Evolutionary conservation across 495 filamentous ascomycete species (phyloP).

Genomic region (Neurospora cerealis): DNA sequence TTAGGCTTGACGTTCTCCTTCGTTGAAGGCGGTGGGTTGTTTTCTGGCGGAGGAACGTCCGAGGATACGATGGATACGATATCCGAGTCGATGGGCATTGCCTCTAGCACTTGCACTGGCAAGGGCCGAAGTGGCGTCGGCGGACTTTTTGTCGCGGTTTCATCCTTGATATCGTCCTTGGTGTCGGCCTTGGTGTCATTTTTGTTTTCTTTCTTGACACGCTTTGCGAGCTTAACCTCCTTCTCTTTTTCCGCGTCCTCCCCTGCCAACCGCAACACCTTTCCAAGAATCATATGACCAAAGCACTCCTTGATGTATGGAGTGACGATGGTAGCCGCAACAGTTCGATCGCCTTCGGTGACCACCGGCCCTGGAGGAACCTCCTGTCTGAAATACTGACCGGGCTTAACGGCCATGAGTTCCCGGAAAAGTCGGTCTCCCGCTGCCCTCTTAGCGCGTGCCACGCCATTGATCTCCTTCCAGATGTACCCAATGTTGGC

Average conservation of each 20-base stretch:
- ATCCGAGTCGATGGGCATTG: background rate
- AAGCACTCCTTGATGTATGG: conserved; percentile 57
- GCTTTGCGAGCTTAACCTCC: background rate
- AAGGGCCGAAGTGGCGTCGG: background rate
- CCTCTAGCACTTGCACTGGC: background rate
- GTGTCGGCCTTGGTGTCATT: background rate
- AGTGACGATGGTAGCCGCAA: conserved; percentile 50
- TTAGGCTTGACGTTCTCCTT: background rate
- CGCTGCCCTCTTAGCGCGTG: conserved; percentile 10
- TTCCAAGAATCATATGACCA: conserved; percentile 47
- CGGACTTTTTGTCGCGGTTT: background rate
- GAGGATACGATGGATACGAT: background rate
- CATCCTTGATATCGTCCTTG: background rate
- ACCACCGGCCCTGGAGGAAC: conserved; percentile 4
- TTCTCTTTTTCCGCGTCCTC: background rate
- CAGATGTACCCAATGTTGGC: conserved; percentile 52
- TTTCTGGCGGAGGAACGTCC: background rate
- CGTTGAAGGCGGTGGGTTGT: background rate
- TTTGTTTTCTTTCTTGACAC: background rate
- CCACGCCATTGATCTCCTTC: conserved; percentile 45
- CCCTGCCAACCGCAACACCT: conserved; percentile 27
- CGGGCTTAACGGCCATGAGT: conserved; percentile 2
- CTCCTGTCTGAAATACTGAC: conserved; percentile 3
- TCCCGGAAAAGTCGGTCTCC: conserved; percentile 38
- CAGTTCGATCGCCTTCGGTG: background rate